phyloP scores from a whole-genome alignment of 2,329 filamentous ascomycete species.

The Lasiodiplodia citricola region DNA sequence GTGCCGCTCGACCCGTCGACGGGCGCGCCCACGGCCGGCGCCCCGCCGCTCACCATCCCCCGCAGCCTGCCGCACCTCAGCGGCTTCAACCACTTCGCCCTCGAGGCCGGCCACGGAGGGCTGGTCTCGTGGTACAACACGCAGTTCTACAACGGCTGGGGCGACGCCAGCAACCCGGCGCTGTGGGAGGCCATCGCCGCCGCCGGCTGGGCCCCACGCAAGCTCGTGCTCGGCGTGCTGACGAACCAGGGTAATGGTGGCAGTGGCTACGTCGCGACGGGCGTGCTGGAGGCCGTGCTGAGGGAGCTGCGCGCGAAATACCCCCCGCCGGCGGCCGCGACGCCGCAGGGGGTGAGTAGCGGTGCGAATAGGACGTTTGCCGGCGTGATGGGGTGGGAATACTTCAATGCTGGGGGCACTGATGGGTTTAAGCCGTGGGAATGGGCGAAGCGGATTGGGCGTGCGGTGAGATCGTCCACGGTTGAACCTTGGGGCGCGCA shows the following conservation, averaged over 20 bases:
- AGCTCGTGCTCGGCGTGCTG: conserved; percentile 80
- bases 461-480: conserved; percentile 39
- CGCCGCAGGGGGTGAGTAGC: neutral
- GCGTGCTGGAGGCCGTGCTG: conserved; percentile 63
- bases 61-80: conserved; percentile 65
- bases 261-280: conserved; percentile 63
- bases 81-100: conserved; percentile 78
- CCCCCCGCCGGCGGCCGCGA: conserved; percentile 1
- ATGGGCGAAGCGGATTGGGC: conserved; percentile 75
- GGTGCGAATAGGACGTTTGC: conserved; percentile 65
- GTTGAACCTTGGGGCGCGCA: conserved; percentile 31
- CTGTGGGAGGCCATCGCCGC: conserved; percentile 61
- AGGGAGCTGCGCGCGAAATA: conserved; percentile 64
- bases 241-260: conserved; percentile 76
- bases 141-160: conserved; percentile 94
- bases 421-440: conserved; percentile 66
- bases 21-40: conserved; percentile 31
- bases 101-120: conserved; percentile 60
- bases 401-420: conserved; percentile 78
- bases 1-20: conserved; percentile 35
- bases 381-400: conserved; percentile 95
- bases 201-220: conserved; percentile 73
- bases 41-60: conserved; percentile 41
- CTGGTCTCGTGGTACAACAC: conserved; percentile 85
- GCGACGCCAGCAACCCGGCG: conserved; percentile 61